phyloP scores from a whole-genome alignment of 768 basidiomycete species.

The Mycena polygramma region DNA sequence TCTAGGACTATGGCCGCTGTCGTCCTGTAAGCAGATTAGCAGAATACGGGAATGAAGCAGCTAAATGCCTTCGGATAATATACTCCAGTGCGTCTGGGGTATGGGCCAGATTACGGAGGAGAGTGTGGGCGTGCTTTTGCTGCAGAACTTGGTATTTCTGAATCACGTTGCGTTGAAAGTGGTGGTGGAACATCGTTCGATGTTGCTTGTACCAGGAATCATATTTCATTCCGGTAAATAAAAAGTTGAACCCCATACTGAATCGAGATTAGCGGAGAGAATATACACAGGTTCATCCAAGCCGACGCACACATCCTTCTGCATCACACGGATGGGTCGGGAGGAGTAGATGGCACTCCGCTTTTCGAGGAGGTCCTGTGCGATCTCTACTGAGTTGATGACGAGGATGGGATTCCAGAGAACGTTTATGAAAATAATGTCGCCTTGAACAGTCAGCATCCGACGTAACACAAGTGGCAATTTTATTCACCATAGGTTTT shows the following conservation, averaged over 20 bases:
- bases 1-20: constrained; percentile 38
- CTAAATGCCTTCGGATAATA: constrained; percentile 16
- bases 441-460: not conserved
- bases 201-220: constrained; percentile 43
- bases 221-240: constrained; percentile 40
- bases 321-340: constrained; percentile 49
- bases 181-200: constrained; percentile 51
- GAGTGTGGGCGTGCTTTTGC: constrained; percentile 44
- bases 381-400: constrained; percentile 60
- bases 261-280: not conserved
- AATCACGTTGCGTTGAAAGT: constrained; percentile 33
- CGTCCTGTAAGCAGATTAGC: constrained; percentile 2
- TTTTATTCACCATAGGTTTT: constrained; percentile 54
- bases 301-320: constrained; percentile 32
- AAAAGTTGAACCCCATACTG: constrained; percentile 39
- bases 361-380: constrained; percentile 69
- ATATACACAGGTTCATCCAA: not conserved
- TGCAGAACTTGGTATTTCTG: constrained; percentile 47
- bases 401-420: constrained; percentile 64
- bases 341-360: constrained; percentile 70
- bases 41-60: not conserved
- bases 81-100: constrained; percentile 29
- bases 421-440: constrained; percentile 63
- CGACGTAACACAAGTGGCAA: not conserved
- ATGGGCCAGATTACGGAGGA: constrained; percentile 47